Evolutionary conservation across 2,329 filamentous ascomycete species (phyloP), one percentile per base, ranked within the genome.

Genomic region (Pseudogymnoascus sp.): DNA sequence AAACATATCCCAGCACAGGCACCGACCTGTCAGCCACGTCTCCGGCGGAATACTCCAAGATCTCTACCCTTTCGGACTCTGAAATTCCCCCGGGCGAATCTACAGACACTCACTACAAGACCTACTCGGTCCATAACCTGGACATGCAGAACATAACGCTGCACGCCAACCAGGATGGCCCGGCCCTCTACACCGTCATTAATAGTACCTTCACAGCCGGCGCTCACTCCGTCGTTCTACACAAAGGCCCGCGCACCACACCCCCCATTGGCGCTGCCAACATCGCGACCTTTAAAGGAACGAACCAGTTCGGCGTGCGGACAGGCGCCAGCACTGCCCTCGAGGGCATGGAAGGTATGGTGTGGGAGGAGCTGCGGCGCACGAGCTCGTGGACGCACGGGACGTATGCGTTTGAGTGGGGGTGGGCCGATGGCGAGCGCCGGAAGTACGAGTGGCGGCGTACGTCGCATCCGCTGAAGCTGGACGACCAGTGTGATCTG

Each of bases 401-500:
- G 2, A 62, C 44, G 8, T 64, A 64, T 37, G 39, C 57, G 11
- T 65, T 65, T 59, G 60, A 60, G 9, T 65, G 47, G 47, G 11
- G 10, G 26, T 54, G 47, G 47, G 47, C 47, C n/a, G 47, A 54
- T 33, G 47, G 63, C 50, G 58, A 50, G 13, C 50, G 59, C n/a
- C 58, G 59, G 26, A 64, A 24, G 4, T 65, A 58, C 40, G 50
- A 54, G 36, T 65, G 64, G 64, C 36, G 40, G 17, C 31, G 62
- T 21, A 65, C 47, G 9, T 54, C 64, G 9, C 59, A 39, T 21
- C 11, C 50, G n/a, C 24, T 36, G 6, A 17, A 50, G 3, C 57
- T 61, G 21, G 59, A 35, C 11, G 64, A 65, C 58, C 64, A 65
- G 59, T 59, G 60, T 6, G 62, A 65, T 58, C 17, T 65, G 61